These are phyloP conservation scores for Penstemon newberryi DNA, from an alignment of 257 asterid species.

Conservation along the genomic window DNA sequence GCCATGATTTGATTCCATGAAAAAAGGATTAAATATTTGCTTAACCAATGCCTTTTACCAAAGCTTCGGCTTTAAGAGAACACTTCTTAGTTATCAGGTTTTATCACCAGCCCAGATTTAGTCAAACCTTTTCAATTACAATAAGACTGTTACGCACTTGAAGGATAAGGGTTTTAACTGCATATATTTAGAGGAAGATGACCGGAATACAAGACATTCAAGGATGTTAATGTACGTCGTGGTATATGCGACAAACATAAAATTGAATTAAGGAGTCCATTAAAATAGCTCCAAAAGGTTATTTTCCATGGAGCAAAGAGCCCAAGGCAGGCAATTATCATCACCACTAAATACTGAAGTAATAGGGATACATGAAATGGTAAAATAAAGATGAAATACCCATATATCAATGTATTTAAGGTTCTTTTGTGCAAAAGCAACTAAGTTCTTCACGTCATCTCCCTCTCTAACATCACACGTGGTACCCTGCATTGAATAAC, in stretches of 20 bases:
- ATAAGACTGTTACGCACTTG: background rate
- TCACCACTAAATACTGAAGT: background rate
- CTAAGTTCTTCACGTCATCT: conserved; percentile 68
- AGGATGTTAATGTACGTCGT: background rate
- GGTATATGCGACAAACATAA: conserved; percentile 3
- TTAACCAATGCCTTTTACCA: too few species aligned
- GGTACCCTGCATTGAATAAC: conserved; percentile 70
- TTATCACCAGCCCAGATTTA: too few species aligned
- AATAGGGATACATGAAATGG: conserved; percentile 11
- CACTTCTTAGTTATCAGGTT: too few species aligned
- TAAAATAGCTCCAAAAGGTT: background rate
- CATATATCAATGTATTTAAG: conserved; percentile 82
- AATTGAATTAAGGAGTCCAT: background rate
- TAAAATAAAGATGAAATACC: conserved; percentile 48
- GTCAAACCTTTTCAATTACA: background rate
- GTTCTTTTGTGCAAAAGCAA: conserved; percentile 67
- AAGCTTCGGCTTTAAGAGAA: too few species aligned
- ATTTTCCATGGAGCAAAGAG: background rate
- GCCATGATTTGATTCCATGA: too few species aligned
- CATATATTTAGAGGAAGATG: background rate
- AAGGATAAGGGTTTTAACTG: background rate
- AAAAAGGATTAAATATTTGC: too few species aligned
- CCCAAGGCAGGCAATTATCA: background rate
- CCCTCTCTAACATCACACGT: conserved; percentile 84
- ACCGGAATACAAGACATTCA: background rate